Base-by-base conservation (phyloP, 352 stramenopile species). In the Phytophthora boehmeriae region DNA sequence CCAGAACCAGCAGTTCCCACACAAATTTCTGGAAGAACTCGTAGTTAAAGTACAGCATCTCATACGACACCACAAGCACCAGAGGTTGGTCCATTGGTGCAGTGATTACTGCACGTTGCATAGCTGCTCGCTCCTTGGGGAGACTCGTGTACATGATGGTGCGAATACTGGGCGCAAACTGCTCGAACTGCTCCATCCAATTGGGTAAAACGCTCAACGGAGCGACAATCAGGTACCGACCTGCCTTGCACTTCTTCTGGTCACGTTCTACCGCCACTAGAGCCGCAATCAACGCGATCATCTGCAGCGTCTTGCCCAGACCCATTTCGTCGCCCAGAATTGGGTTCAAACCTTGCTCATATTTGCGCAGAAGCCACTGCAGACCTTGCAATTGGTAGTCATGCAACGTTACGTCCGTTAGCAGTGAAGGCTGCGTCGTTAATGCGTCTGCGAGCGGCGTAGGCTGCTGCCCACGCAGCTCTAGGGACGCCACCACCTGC, bases 311-410 rank as follows among this genome's bases (percentile, higher is more conserved):
- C 71, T 95, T 93, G 57, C 86, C 86, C 19, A 95, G 68, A 1
- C 86, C 86, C 86, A 95, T 95, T 28, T 95, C 83, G 54, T 95
- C 86, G 28, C 83, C 86, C 8, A 95, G 57, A 63, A 95, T 92
- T 36, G 78, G 70, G 61, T 89, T 90, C 36, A 94, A 45, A 1
- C 67, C 62, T 50, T 90, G 80, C n/a, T 73, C 69, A 56, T 86
- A 64, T 51, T 86, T 88, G 46, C 65, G 64, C 17, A 88, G 56
- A 49, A 93, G 68, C 86, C 86, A 93, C 32, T 67, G 73, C 55
- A 92, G 42, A 2, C 86, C 86, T 27, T 75, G 55, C 27, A 88
- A 19, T 62, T 94, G 86, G 54, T 94, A 94, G 42, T 80, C 78
- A 39, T 93, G 78, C 54, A 93, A 43, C 16, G 59, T 56, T 34